Conservation (phyloP, 1,139 yeast genomes). For the Chernovozyma aurita region DNA sequence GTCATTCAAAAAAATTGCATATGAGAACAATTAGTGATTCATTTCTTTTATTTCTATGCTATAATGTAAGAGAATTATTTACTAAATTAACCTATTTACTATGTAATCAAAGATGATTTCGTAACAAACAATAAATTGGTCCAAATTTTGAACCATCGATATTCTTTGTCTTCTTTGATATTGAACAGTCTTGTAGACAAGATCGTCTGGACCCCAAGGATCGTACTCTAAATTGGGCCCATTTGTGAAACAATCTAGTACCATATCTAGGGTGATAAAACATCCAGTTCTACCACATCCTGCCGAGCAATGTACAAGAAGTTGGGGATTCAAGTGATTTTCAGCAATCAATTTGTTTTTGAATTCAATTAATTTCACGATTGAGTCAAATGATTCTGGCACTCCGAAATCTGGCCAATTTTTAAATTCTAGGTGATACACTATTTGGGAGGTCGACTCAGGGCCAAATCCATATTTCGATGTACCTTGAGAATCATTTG, state of each 20-base stretch:
- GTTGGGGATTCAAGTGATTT: slow-evolving; percentile 17
- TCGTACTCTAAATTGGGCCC: slow-evolving; percentile 9
- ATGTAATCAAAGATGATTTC: slow-evolving; percentile 33
- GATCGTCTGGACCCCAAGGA: slow-evolving; percentile 36
- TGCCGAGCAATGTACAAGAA: slow-evolving; percentile 68
- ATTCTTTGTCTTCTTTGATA: slow-evolving; percentile 40
- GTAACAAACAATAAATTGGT: slow-evolving; percentile 41
- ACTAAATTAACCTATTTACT: slow-evolving; percentile 7
- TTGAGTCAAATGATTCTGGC: slow-evolving; percentile 49
- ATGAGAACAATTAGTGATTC: too few relatives aligned
- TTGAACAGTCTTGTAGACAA: slow-evolving; percentile 44
- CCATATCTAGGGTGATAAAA: slow-evolving; percentile 51
- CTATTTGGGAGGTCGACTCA: slow-evolving; percentile 11
- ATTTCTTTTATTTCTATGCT: too few relatives aligned
- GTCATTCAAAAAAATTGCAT: too few relatives aligned
- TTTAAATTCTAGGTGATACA: slow-evolving; percentile 66
- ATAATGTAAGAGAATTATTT: too few relatives aligned
- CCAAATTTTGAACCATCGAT: slow-evolving; percentile 45
- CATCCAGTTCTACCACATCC: slow-evolving; percentile 87
- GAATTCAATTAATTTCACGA: slow-evolving; percentile 47
- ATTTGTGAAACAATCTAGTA: slow-evolving; percentile 15
- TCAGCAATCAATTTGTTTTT: slow-evolving; percentile 36
- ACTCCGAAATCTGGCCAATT: slow-evolving; percentile 84
- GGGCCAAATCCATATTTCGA: slow-evolving; percentile 1
- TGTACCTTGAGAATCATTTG: background rate